Evolutionary conservation across 2,329 filamentous ascomycete genomes (phyloP).

Genomic region (Aspergillus sergii): DNA sequence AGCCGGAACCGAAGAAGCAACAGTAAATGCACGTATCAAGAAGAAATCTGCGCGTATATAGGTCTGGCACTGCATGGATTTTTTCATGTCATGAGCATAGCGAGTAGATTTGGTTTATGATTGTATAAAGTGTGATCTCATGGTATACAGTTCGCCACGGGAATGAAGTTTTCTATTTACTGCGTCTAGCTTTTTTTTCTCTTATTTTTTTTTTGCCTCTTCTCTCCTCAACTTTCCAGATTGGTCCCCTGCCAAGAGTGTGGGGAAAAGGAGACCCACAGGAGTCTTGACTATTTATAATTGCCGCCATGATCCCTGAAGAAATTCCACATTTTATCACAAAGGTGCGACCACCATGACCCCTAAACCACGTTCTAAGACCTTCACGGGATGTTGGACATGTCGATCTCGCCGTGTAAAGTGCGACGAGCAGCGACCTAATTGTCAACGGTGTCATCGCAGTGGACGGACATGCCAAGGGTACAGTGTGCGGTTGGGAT

Average conservation of each 20-base stretch:
- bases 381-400: conserved; percentile 19
- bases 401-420: conserved; percentile 19
- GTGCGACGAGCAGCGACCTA: conserved; percentile 21
- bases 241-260: not conserved
- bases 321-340: not conserved
- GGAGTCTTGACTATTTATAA: not conserved
- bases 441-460: conserved; percentile 23
- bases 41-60: not conserved
- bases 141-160: not conserved
- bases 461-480: conserved; percentile 26
- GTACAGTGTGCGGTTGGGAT: conserved; percentile 26
- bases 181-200: no score
- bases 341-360: not conserved
- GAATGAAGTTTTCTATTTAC: not conserved
- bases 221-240: no score
- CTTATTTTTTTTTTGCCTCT: no score
- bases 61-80: not conserved
- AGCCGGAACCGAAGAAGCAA: conserved; percentile 35
- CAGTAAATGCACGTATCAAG: not conserved
- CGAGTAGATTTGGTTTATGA: not conserved
- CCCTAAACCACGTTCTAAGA: conserved; percentile 11
- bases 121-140: not conserved
- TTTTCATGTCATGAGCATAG: not conserved
- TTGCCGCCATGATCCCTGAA: not conserved
- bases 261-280: not conserved